Evolutionary conservation across 2,329 filamentous ascomycete species (phyloP).

Genomic region (Cucurbitaria berberidis): DNA sequence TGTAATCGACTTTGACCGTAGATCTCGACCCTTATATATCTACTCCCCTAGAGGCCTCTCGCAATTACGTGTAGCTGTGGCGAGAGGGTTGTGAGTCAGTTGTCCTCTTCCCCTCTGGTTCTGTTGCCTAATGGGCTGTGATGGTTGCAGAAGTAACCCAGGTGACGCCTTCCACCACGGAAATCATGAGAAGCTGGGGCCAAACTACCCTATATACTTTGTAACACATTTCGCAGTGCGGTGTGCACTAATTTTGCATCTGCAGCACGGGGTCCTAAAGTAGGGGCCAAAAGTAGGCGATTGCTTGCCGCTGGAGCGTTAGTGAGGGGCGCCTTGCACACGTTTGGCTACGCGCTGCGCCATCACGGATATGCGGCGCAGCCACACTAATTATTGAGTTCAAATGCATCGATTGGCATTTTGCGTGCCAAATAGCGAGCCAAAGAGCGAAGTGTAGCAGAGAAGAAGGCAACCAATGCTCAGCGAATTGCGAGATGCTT

Average conservation of each 20-base stretch:
- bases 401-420: background rate
- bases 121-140: constrained; percentile 24
- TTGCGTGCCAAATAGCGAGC: background rate
- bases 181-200: background rate
- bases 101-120: background rate
- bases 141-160: constrained; percentile 7
- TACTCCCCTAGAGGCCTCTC: constrained; percentile 6
- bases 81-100: constrained; percentile 17
- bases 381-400: constrained; percentile 2
- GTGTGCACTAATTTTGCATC: constrained; percentile 17
- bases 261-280: constrained; percentile 11
- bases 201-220: constrained; percentile 12
- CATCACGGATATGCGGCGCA: constrained; percentile 29
- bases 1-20: background rate
- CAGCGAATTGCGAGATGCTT: background rate
- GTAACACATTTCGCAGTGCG: constrained; percentile 7
- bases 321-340: constrained; percentile 8
- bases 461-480: constrained; percentile 4
- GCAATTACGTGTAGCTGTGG: constrained; percentile 10
- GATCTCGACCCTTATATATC: constrained; percentile 7
- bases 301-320: constrained; percentile 11
- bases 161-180: constrained; percentile 4
- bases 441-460: constrained; percentile 1
- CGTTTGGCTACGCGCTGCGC: constrained; percentile 20
- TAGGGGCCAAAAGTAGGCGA: constrained; percentile 19